Evolutionary conservation across 2,329 filamentous ascomycete species (phyloP).

Genomic region (Xylaria sp.): DNA sequence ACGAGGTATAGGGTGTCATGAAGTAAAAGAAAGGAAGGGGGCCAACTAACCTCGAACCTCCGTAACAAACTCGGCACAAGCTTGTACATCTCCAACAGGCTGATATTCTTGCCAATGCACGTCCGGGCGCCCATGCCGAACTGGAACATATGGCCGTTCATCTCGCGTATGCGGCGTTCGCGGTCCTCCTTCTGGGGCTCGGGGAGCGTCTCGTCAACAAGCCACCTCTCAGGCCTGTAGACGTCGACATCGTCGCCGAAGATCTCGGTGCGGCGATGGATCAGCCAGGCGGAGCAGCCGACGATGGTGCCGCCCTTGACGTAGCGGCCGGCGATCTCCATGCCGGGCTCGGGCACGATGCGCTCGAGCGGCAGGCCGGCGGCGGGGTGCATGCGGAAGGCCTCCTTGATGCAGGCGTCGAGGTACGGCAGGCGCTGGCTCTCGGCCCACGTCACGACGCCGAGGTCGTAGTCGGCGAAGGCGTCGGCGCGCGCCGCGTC

Average conservation of each 20-base stretch:
- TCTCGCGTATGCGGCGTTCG: constrained; percentile 64
- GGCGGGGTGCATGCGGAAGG: constrained; percentile 77
- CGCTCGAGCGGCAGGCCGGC: constrained; percentile 75
- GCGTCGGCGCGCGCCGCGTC: constrained; percentile 57
- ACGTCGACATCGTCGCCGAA: constrained; percentile 71
- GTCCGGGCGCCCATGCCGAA: constrained; percentile 75
- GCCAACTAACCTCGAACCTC: constrained; percentile 62
- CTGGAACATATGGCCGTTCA: constrained; percentile 74
- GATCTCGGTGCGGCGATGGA: constrained; percentile 70
- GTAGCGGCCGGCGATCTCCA: constrained; percentile 65
- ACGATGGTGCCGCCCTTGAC: constrained; percentile 75
- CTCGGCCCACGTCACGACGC: constrained; percentile 72
- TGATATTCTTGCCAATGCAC: constrained; percentile 73
- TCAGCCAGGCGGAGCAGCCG: constrained; percentile 75
- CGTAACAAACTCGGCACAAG: constrained; percentile 65
- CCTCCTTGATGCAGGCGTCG: constrained; percentile 78
- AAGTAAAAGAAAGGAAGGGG: not conserved
- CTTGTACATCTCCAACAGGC: constrained; percentile 68
- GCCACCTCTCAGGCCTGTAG: constrained; percentile 73
- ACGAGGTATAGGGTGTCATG: not conserved
- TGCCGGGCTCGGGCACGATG: constrained; percentile 68
- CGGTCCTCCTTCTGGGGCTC: constrained; percentile 45
- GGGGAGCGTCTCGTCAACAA: constrained; percentile 47
- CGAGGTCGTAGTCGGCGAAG: constrained; percentile 58
- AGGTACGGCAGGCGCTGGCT: constrained; percentile 75